These are phyloP conservation scores for Escallonia herrerae DNA, from an alignment of 129 eudicot genomes.

Conservation along the genomic window DNA sequence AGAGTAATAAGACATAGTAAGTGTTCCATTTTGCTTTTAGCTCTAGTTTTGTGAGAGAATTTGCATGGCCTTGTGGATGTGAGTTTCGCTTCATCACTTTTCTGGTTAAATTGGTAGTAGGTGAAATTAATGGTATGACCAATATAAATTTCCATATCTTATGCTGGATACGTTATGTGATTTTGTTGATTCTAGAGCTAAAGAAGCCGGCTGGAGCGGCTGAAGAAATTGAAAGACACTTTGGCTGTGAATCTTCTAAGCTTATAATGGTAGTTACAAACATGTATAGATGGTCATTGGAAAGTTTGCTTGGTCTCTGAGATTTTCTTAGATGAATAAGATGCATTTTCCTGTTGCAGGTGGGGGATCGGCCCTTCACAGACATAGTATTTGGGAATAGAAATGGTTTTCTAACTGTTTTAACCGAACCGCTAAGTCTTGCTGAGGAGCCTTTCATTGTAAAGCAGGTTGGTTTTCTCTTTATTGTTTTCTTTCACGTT, in stretches of 20 bases:
- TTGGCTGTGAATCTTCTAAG: conserved; percentile 63
- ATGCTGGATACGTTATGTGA: conserved; percentile 3
- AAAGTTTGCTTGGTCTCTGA: background rate
- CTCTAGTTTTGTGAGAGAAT: conserved; percentile 2
- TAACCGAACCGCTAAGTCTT: conserved; percentile 76
- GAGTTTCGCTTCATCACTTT: background rate
- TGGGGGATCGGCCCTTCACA: conserved; percentile 95
- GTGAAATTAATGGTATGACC: background rate
- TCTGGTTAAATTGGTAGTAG: background rate
- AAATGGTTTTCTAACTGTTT: conserved; percentile 82
- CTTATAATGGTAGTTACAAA: conserved; percentile 60
- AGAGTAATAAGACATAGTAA: conserved; percentile 81
- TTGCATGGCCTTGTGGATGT: background rate
- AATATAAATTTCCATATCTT: background rate
- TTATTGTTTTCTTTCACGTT: background rate
- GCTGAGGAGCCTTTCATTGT: conserved; percentile 77
- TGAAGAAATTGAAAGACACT: conserved; percentile 71
- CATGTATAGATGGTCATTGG: background rate
- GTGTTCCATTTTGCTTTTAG: conserved; percentile 11
- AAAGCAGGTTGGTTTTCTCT: conserved; percentile 48
- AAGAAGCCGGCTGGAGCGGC: conserved; percentile 93
- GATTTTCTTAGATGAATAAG: conserved; percentile 2
- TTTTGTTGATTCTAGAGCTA: conserved; percentile 38
- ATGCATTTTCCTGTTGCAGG: conserved; percentile 27
- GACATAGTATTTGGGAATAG: conserved; percentile 88